Conservation (phyloP, 1,139 yeast genomes). For the Yamadazyma membranifaciens region DNA sequence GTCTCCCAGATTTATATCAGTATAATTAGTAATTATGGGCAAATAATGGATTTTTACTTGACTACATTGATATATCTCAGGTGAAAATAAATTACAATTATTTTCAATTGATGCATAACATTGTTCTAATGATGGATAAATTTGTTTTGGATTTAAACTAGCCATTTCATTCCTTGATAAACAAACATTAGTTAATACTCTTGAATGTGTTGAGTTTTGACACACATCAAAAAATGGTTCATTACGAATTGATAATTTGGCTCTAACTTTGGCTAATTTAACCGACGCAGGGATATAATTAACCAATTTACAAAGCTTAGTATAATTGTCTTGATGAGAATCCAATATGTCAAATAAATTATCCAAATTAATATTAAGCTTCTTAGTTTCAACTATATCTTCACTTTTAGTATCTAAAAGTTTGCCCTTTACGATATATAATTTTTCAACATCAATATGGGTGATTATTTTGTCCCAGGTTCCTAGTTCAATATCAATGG, state of each 20-base stretch:
- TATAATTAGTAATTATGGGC: conserved; percentile 51
- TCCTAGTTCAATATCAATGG: conserved; percentile 16
- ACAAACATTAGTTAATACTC: conserved; percentile 28
- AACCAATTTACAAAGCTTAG: neutral
- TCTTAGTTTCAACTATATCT: conserved; percentile 6
- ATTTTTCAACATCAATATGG: conserved; percentile 5
- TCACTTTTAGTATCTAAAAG: conserved; percentile 13
- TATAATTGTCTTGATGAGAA: neutral
- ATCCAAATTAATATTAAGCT: neutral
- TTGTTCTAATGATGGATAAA: conserved; percentile 18
- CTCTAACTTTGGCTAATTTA: conserved; percentile 14
- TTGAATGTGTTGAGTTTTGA: conserved; percentile 44
- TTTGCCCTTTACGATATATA: conserved; percentile 17
- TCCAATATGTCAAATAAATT: neutral
- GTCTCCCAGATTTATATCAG: conserved; percentile 79
- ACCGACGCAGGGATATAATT: conserved; percentile 15
- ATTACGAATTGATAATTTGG: conserved; percentile 26
- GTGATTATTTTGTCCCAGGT: conserved; percentile 5
- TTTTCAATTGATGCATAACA: conserved; percentile 20
- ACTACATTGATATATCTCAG: conserved; percentile 41
- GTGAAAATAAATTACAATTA: conserved; percentile 21
- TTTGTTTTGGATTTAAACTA: conserved; percentile 15
- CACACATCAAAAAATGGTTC: conserved; percentile 56
- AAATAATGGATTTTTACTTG: conserved; percentile 55
- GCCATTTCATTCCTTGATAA: conserved; percentile 21